phyloP scores from a whole-genome alignment of 495 filamentous ascomycete genomes.

The Hyaloscypha bicolor region DNA sequence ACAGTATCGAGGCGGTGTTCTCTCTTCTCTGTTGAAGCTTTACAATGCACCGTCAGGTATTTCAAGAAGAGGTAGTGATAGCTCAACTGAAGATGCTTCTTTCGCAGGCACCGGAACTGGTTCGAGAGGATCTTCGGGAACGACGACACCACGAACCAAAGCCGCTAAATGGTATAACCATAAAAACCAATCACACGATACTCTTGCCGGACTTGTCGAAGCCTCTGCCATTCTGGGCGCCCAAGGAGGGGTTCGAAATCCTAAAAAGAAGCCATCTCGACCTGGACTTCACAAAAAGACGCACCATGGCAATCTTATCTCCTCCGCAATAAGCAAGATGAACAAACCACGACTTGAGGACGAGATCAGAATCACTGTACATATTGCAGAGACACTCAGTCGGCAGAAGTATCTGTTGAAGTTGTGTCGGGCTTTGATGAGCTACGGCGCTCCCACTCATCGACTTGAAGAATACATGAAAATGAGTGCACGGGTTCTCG shows the following conservation, averaged over 20 bases:
- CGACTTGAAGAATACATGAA: constrained; percentile 81
- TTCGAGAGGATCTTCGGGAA: constrained; percentile 45
- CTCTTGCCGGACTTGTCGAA: constrained; percentile 58
- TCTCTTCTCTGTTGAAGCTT: constrained; percentile 78
- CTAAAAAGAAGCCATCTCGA: constrained; percentile 44
- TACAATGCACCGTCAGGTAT: constrained; percentile 46
- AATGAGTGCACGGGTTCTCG: constrained; percentile 85
- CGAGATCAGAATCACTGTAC: constrained; percentile 80
- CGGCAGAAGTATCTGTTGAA: constrained; percentile 84
- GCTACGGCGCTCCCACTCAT: constrained; percentile 78
- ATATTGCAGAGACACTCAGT: constrained; percentile 82
- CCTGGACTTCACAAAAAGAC: constrained; percentile 26
- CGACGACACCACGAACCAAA: constrained; percentile 57
- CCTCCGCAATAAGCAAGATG: constrained; percentile 44
- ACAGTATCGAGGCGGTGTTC: constrained; percentile 74
- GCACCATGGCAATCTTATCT: constrained; percentile 32
- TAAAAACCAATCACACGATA: constrained; percentile 48
- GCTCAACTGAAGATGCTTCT: constrained; percentile 11
- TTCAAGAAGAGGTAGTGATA: constrained; percentile 24
- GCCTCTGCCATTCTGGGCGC: constrained; percentile 52
- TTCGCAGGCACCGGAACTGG: not conserved
- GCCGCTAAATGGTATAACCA: constrained; percentile 71
- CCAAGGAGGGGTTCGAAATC: constrained; percentile 34
- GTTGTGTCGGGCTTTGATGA: constrained; percentile 86
- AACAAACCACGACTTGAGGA: constrained; percentile 51